phyloP scores from a whole-genome alignment of 2,329 filamentous ascomycete species.

The Monilinia polystroma region DNA sequence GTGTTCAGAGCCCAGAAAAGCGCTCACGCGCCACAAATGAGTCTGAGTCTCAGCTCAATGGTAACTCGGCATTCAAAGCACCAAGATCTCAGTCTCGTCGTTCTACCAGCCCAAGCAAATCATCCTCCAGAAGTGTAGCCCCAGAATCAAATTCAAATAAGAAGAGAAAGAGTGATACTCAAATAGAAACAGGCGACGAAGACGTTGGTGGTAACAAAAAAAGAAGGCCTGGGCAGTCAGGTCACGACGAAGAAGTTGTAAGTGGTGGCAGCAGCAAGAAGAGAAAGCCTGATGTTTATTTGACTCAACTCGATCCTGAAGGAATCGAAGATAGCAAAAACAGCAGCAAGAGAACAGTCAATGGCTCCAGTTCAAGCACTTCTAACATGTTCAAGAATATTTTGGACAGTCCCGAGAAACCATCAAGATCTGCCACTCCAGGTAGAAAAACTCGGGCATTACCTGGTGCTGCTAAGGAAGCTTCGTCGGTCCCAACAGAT shows the following conservation, averaged over 20 bases:
- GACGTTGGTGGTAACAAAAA: constrained; percentile 3
- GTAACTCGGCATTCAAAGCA: constrained; percentile 18
- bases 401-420: constrained; percentile 33
- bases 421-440: constrained; percentile 26
- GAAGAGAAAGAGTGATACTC: constrained; percentile 36
- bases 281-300: constrained; percentile 38
- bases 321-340: constrained; percentile 28
- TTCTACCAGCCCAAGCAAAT: constrained; percentile 12
- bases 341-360: constrained; percentile 29
- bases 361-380: constrained; percentile 36
- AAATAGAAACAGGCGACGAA: constrained; percentile 25
- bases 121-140: constrained; percentile 22
- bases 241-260: not conserved
- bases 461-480: constrained; percentile 13
- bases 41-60: constrained; percentile 19
- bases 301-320: constrained; percentile 36
- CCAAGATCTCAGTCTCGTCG: constrained; percentile 13
- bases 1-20: constrained; percentile 20
- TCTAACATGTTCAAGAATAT: constrained; percentile 39
- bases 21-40: constrained; percentile 6
- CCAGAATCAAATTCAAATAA: constrained; percentile 28
- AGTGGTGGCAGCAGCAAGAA: constrained; percentile 27
- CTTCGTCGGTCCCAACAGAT: constrained; percentile 23
- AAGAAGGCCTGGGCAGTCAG: not conserved
- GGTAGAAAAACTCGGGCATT: constrained; percentile 30